phyloP scores from a whole-genome alignment of 23 red algal species.

The Gracilaria domingensis region DNA sequence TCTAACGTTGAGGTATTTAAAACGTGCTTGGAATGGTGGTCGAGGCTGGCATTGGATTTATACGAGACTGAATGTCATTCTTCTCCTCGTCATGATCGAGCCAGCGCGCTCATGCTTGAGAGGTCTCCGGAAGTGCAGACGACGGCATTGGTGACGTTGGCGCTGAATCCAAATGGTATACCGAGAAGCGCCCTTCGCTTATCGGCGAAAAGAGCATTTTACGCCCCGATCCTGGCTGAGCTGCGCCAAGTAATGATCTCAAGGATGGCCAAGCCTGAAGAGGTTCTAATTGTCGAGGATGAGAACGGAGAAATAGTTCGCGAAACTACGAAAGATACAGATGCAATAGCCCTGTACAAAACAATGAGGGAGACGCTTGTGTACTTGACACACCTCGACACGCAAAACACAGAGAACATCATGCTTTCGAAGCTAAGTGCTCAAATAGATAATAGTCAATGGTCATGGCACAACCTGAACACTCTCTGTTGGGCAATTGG shows the following conservation, averaged over 20 bases:
- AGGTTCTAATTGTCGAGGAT: constrained; percentile 99
- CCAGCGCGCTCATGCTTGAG: constrained; percentile 19
- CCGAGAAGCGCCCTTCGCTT: constrained; percentile 12
- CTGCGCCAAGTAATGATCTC: constrained; percentile 92
- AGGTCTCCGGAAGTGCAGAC: constrained; percentile 27
- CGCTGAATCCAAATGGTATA: constrained; percentile 9
- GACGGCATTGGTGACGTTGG: constrained; percentile 4
- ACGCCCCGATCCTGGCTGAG: constrained; percentile 71
- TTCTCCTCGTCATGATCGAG: constrained; percentile 9
- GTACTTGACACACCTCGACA: constrained; percentile 91
- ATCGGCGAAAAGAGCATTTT: constrained; percentile 62
- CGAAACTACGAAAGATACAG: constrained; percentile 97
- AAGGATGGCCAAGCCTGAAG: constrained; percentile 98
- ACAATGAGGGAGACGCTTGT: constrained; percentile 96
- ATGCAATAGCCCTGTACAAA: constrained; percentile 96
- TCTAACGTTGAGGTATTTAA: constrained; percentile 97
- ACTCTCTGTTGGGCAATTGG: constrained; percentile 99
- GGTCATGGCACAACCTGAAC: constrained; percentile 98
- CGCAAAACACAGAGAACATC: constrained; percentile 89
- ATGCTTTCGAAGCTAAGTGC: constrained; percentile 91
- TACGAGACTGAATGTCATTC: constrained; percentile 75
- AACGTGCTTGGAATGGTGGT: constrained; percentile 98
- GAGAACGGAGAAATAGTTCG: constrained; percentile 99
- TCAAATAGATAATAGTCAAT: constrained; percentile 93
- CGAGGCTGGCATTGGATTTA: constrained; percentile 75